Percentiles rank a stretch among this genome's conserved stretches.
phyloP scores from a whole-genome alignment of 1,139 yeast genomes.

The Saccharomyces hybrid region DNA sequence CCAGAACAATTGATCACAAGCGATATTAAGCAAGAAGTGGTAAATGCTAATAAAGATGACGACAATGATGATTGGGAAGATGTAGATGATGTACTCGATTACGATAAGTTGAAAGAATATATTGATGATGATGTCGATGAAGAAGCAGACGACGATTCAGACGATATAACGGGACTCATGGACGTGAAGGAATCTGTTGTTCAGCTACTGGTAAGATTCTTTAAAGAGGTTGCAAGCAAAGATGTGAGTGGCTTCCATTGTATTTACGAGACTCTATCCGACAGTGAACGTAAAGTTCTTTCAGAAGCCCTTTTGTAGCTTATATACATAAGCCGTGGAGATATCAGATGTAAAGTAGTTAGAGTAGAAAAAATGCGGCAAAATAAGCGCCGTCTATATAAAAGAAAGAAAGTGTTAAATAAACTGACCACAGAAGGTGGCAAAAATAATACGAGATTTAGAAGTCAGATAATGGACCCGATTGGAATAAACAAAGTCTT shows the following conservation, averaged over 20 bases:
- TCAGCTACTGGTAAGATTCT: slow-evolving; percentile 49
- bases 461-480: slow-evolving; percentile 2
- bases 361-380: neutral
- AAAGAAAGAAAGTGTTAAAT: neutral
- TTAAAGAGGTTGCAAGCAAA: slow-evolving; percentile 53
- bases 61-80: slow-evolving; percentile 77
- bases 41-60: slow-evolving; percentile 29
- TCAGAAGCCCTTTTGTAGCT: slow-evolving; percentile 38
- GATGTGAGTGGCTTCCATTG: slow-evolving; percentile 48
- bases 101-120: slow-evolving; percentile 49
- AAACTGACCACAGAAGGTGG: neutral
- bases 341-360: neutral
- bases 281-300: slow-evolving; percentile 50
- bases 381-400: neutral
- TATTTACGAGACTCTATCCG: slow-evolving; percentile 46
- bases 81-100: slow-evolving; percentile 59
- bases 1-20: slow-evolving; percentile 31
- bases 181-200: slow-evolving; percentile 30
- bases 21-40: slow-evolving; percentile 20
- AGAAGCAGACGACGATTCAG: slow-evolving; percentile 30
- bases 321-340: neutral
- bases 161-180: slow-evolving; percentile 24
- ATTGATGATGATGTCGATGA: slow-evolving; percentile 35
- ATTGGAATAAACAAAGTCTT: neutral
- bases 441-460: neutral